Evolutionary conservation across 78 protist genomes (phyloP).

Genomic region (Mastigamoeba balamuthi): DNA sequence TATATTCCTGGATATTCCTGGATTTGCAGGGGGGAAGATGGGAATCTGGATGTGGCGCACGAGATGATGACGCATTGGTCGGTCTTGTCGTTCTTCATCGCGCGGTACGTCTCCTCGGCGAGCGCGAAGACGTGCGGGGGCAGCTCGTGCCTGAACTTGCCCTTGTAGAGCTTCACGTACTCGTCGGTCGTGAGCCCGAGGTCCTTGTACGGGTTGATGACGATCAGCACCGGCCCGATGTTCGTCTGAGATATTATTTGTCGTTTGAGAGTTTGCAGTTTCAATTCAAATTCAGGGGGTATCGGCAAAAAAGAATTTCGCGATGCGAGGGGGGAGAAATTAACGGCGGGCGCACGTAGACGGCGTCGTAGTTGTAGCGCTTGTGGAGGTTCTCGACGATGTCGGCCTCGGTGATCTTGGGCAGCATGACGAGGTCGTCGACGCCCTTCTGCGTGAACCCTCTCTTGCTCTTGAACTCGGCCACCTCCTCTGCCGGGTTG

Average conservation of each 20-base stretch:
- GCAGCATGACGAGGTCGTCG: slow-evolving; percentile 75
- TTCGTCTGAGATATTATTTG: slow-evolving; percentile 44
- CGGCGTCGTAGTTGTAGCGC: slow-evolving; percentile 62
- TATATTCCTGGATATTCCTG: not conserved
- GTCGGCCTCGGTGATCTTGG: slow-evolving; percentile 55
- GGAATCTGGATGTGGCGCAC: too few relatives aligned
- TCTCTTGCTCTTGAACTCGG: not conserved
- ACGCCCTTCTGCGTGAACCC: slow-evolving; percentile 36
- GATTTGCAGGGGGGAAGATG: not conserved
- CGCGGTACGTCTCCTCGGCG: slow-evolving; percentile 62
- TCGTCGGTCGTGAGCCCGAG: slow-evolving; percentile 39
- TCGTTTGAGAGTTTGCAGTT: not conserved
- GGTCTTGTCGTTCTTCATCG: slow-evolving; percentile 34
- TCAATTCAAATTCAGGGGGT: not conserved
- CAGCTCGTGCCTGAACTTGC: slow-evolving; percentile 51
- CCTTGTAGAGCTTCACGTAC: slow-evolving; percentile 35
- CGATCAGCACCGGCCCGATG: slow-evolving; percentile 78
- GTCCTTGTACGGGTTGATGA: slow-evolving; percentile 77
- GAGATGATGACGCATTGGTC: slow-evolving; percentile 77
- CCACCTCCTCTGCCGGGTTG: not conserved
- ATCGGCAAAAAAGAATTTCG: not conserved
- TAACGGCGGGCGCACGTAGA: slow-evolving; percentile 39
- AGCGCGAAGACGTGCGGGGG: slow-evolving; percentile 85
- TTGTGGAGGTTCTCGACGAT: slow-evolving; percentile 60
- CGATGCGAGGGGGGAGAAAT: too few relatives aligned